Percentiles rank a stretch among this genome's conserved stretches.
These are phyloP conservation scores for Fragaria vesca DNA, from an alignment of 306 rosid species.

Conservation along the genomic window DNA sequence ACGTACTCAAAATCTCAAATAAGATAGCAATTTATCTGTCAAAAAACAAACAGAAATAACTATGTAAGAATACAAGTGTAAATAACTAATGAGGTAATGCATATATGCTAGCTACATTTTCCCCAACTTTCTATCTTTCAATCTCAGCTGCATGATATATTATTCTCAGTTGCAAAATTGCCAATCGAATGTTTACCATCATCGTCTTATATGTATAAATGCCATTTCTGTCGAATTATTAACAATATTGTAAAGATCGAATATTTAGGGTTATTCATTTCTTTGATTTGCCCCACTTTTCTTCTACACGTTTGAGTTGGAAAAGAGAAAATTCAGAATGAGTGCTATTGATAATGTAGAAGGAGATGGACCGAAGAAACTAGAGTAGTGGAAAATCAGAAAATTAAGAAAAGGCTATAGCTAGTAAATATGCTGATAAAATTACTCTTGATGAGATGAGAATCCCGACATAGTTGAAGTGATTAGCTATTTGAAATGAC, in stretches of 20 bases:
- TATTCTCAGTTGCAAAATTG: too few species aligned
- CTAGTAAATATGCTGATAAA: not conserved
- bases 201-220: too few species aligned
- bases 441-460: not conserved
- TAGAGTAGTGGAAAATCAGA: not conserved
- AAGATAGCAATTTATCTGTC: not conserved
- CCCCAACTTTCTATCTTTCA: not conserved
- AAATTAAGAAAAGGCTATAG: not conserved
- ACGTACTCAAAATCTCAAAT: not conserved
- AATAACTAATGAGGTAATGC: too few species aligned
- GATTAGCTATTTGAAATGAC: not conserved
- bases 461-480: not conserved
- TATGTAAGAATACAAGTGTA: too few species aligned
- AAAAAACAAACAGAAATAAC: too few species aligned
- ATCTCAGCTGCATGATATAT: not conserved
- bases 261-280: too few species aligned
- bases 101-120: not conserved
- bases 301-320: not conserved
- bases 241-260: too few species aligned
- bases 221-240: too few species aligned
- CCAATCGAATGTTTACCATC: too few species aligned
- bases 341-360: not conserved
- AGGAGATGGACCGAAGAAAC: not conserved
- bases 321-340: not conserved
- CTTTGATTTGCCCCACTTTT: not conserved